Evolutionary conservation across 495 filamentous ascomycete species (phyloP).

Genomic region (Lasiosphaeris hirsuta): DNA sequence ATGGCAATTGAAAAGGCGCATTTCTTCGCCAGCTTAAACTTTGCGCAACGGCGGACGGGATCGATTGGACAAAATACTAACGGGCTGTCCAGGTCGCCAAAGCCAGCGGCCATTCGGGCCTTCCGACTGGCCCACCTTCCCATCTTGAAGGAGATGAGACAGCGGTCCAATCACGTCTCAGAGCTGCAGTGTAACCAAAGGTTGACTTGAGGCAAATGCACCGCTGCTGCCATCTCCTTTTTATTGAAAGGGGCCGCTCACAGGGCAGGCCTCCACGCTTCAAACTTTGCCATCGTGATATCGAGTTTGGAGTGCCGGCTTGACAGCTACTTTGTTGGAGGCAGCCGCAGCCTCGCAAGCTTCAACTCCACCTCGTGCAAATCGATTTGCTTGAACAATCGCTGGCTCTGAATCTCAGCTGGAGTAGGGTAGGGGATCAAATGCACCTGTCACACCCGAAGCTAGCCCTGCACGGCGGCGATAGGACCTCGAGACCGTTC

Average conservation of each 20-base stretch:
- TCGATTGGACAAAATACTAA: too few species aligned
- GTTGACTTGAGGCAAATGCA: not conserved
- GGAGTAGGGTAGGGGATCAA: too few species aligned
- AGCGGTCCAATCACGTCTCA: conserved; percentile 8
- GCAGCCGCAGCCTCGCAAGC: too few species aligned
- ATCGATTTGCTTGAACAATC: too few species aligned
- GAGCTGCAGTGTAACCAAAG: not conserved
- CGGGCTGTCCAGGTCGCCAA: too few species aligned
- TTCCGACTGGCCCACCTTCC: conserved; percentile 7
- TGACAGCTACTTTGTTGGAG: too few species aligned
- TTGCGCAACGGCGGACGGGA: not conserved
- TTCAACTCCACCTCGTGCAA: too few species aligned
- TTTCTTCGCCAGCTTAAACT: not conserved
- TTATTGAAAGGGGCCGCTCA: not conserved
- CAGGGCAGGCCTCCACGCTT: not conserved
- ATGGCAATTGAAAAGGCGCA: not conserved
- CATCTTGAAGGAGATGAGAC: not conserved
- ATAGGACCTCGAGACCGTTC: too few species aligned
- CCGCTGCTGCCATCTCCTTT: not conserved
- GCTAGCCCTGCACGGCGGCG: too few species aligned
- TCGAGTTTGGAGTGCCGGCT: not conserved
- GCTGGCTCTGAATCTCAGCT: too few species aligned
- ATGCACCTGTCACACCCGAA: too few species aligned
- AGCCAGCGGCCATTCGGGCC: not conserved
- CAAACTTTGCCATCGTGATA: not conserved